Evolutionary conservation across 208 protist species (phyloP).

Genomic region (Trypanosoma cruzi): DNA sequence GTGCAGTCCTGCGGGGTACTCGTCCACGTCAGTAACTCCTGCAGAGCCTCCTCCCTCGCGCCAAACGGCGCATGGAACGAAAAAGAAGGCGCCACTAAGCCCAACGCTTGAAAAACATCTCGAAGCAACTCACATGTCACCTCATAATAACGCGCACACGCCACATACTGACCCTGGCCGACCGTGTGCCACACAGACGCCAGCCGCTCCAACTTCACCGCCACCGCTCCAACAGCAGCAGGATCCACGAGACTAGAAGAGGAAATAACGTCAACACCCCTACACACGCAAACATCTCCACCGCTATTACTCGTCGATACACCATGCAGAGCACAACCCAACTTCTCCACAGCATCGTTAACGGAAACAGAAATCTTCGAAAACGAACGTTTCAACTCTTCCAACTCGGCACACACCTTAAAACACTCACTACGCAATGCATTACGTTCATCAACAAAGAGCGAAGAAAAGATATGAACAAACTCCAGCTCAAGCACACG

Average conservation of each 20-base stretch:
- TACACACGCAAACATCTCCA: background rate
- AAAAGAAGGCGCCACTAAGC: background rate
- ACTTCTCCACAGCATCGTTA: background rate
- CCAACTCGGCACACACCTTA: background rate
- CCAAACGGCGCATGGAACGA: background rate
- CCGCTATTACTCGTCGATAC: no score
- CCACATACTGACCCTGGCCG: background rate
- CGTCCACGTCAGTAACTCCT: background rate
- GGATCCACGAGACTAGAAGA: background rate
- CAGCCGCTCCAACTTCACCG: background rate
- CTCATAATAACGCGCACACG: background rate
- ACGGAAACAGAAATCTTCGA: background rate
- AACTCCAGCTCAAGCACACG: slow-evolving; percentile 5
- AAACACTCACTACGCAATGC: background rate
- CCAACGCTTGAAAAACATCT: background rate
- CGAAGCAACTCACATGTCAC: no score
- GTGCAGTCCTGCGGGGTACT: no score
- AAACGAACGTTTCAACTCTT: background rate
- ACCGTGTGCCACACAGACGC: background rate
- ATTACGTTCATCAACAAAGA: background rate
- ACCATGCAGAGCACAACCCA: background rate
- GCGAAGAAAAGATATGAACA: background rate
- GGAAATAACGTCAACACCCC: background rate
- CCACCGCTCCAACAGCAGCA: background rate
- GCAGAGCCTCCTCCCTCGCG: background rate